Base-by-base conservation (phyloP, 2,329 filamentous ascomycete genomes). In the Podosphaera xanthii region DNA sequence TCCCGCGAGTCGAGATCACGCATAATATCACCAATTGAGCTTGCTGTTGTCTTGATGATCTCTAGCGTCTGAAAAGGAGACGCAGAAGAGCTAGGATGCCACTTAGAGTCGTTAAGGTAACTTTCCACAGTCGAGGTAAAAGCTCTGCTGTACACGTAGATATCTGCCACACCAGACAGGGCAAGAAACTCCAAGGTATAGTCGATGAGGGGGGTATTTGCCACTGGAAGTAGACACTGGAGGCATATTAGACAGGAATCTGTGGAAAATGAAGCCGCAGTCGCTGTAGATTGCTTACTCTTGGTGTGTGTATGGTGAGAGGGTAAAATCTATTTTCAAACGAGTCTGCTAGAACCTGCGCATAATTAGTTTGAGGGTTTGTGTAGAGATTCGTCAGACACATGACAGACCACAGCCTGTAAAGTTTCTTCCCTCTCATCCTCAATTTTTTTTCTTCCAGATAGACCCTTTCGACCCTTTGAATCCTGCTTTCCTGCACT, bases 141-240 rank as follows among this genome's bases (percentile, higher is more conserved):
- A 35, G 87, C 83, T 61, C 88, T 87, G 66, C 86, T 91, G 73
- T 96, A 97, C 60, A 98, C 79, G 70, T 86, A 94, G 59, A 97
- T 86, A 64, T 96, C 87, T 65, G 92, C 83, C n/a, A 97, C 89
- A 60, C 90, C 89, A 60, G 92, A 89, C 77, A 91, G 91, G 63
- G 89, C 89, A 0, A 98, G 82, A 67, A 95, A 97, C 69, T 97
- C 90, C 67, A 97, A 82, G 3, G 91, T 97, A 71, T 98, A 97
- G 71, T 98, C 92, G 72, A 98, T 94, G 63, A 98, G 76, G 42
- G 92, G 91, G 1, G 84, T 90, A 71, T 97, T 97, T 61, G 88
- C 92, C 61, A 98, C 78, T 9, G 91, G 89, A 5, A 98, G 77
- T 38, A 98, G 83, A 74, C 92, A 97, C 87, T 94, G 67, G 60